Percentiles rank a stretch among this genome's conserved stretches.
Evolutionary conservation across 192 early-diverging fungal species (phyloP).

Genomic region (Coemansia javaensis): DNA sequence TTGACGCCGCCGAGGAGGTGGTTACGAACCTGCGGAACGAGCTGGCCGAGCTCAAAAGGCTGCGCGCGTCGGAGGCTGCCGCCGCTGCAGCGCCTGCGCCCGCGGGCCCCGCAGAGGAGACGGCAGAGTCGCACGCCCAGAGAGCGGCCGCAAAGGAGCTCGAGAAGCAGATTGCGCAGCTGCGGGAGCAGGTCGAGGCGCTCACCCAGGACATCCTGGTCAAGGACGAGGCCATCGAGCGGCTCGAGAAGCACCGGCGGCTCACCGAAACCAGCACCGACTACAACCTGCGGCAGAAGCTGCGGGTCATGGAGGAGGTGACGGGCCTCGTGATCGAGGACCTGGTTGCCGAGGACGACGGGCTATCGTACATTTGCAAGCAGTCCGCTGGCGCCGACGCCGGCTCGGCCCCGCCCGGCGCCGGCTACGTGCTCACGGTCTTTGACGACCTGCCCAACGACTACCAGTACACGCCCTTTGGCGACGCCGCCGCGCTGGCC

Average conservation of each 20-base stretch:
- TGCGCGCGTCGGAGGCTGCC: too few species aligned
- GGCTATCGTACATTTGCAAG: slow-evolving; percentile 39
- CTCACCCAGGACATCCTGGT: slow-evolving; percentile 37
- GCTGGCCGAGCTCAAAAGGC: slow-evolving; percentile 15
- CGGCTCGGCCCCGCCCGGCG: slow-evolving; percentile 8
- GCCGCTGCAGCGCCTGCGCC: slow-evolving; percentile 9
- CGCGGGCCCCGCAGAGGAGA: not conserved
- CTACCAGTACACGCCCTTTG: slow-evolving; percentile 44
- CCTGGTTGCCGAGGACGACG: slow-evolving; percentile 41
- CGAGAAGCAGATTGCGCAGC: slow-evolving; percentile 25
- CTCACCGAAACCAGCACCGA: slow-evolving; percentile 41
- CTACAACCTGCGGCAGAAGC: slow-evolving; percentile 44
- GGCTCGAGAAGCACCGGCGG: slow-evolving; percentile 38
- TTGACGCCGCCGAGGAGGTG: slow-evolving; percentile 29
- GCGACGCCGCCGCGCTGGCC: slow-evolving; percentile 7
- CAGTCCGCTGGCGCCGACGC: slow-evolving; percentile 21
- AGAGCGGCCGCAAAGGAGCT: slow-evolving; percentile 25
- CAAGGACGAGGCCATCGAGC: slow-evolving; percentile 38
- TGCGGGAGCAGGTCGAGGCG: slow-evolving; percentile 30
- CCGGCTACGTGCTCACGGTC: slow-evolving; percentile 33
- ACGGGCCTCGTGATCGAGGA: slow-evolving; percentile 33
- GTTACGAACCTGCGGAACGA: slow-evolving; percentile 37
- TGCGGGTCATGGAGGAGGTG: slow-evolving; percentile 35
- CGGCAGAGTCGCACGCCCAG: slow-evolving; percentile 4
- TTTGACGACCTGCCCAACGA: slow-evolving; percentile 40